Conservation (phyloP, 257 asterid genomes). For the Solanum bulbocastanum region DNA sequence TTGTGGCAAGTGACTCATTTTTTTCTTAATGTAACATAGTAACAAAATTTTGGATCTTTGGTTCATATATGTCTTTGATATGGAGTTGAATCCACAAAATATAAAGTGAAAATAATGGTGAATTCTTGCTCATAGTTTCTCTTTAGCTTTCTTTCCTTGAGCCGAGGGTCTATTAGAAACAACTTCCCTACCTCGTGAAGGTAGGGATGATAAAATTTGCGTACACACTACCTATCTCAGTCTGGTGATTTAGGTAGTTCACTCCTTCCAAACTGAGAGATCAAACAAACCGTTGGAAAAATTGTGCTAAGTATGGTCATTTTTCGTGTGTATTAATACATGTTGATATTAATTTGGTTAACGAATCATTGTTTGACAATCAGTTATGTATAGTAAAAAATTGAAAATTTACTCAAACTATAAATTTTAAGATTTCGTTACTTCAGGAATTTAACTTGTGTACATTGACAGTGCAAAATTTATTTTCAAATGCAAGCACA, state of each 20-base stretch:
- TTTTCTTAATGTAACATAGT: background rate
- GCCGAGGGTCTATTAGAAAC: background rate
- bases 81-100: background rate
- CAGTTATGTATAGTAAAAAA: no score
- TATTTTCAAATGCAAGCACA: background rate
- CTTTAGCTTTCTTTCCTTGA: background rate
- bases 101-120: background rate
- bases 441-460: background rate
- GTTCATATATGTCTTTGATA: background rate
- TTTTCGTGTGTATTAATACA: no score
- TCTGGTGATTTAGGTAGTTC: no score
- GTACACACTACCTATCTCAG: background rate
- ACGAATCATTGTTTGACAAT: no score
- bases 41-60: background rate
- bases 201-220: no score
- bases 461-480: rapidly evolving
- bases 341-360: no score
- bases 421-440: background rate
- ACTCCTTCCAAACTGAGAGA: no score
- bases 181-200: background rate
- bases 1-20: background rate
- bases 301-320: no score
- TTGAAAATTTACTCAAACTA: no score
- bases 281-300: no score
- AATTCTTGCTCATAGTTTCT: background rate